These are phyloP conservation scores for Citrus maxima DNA, from an alignment of 345 rosid genomes.

Conservation along the genomic window DNA sequence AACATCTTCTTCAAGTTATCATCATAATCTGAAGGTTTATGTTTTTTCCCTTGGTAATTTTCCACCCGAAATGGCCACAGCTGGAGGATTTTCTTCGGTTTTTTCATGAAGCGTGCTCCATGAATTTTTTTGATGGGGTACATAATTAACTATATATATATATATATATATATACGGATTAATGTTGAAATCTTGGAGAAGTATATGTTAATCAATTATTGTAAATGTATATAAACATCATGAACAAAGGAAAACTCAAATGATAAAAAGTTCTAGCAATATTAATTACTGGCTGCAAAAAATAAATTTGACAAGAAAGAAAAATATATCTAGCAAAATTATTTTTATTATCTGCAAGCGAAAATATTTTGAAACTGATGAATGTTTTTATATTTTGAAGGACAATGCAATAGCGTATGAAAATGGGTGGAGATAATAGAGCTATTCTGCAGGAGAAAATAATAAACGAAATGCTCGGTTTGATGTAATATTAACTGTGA, in stretches of 20 bases:
- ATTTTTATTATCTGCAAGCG: not conserved
- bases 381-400: not conserved
- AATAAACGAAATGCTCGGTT: not conserved
- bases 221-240: too few relatives aligned
- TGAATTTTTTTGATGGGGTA: not conserved
- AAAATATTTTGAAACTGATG: not conserved
- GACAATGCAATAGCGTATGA: not conserved
- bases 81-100: slow-evolving; percentile 6
- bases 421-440: not conserved
- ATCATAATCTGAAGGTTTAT: not conserved
- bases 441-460: not conserved
- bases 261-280: not conserved
- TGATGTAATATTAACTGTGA: not conserved
- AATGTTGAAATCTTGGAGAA: not conserved
- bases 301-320: not conserved
- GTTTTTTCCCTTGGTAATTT: not conserved
- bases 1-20: slow-evolving; percentile 22
- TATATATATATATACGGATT: too few relatives aligned
- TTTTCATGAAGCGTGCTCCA: not conserved
- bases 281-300: not conserved
- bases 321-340: not conserved
- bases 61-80: not conserved
- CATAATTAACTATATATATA: not conserved
- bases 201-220: too few relatives aligned
- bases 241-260: not conserved